phyloP scores from a whole-genome alignment of 2,329 filamentous ascomycete species.

The Colletotrichum spinosum region DNA sequence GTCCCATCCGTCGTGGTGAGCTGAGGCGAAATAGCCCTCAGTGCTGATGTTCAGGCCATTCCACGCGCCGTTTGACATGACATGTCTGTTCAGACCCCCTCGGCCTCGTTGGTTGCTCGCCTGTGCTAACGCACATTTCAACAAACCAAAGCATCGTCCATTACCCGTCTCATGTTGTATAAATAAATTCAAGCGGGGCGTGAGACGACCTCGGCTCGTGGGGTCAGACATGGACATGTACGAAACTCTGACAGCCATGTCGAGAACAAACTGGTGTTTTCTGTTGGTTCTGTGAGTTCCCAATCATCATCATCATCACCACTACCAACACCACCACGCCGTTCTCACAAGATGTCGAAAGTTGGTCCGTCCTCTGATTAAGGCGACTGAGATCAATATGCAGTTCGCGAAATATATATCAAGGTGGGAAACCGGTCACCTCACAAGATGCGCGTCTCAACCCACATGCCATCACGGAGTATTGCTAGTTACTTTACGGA shows the following conservation, averaged over 20 bases:
- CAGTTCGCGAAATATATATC: no score
- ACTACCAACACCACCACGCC: no score
- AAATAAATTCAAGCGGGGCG: background rate
- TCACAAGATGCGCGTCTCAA: no score
- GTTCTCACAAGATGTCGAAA: no score
- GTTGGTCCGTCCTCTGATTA: no score
- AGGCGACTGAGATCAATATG: no score
- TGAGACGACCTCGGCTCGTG: conserved; percentile 3
- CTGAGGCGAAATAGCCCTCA: conserved; percentile 19
- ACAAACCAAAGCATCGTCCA: background rate
- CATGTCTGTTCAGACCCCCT: conserved; percentile 14
- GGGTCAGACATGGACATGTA: conserved; percentile 8
- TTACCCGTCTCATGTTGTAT: conserved; percentile 12
- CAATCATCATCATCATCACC: no score
- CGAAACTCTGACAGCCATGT: conserved; percentile 17
- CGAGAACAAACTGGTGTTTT: conserved; percentile 25
- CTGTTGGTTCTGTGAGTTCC: no score
- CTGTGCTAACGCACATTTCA: background rate
- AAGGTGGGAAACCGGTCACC: no score
- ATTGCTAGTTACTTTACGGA: no score
- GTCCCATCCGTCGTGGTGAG: conserved; percentile 22
- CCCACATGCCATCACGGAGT: no score
- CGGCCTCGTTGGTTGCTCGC: conserved; percentile 17
- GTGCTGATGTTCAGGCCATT: conserved; percentile 36
- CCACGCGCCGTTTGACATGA: conserved; percentile 7